phyloP scores from a whole-genome alignment of 306 rosid genomes.

The Prunus fruticosa region DNA sequence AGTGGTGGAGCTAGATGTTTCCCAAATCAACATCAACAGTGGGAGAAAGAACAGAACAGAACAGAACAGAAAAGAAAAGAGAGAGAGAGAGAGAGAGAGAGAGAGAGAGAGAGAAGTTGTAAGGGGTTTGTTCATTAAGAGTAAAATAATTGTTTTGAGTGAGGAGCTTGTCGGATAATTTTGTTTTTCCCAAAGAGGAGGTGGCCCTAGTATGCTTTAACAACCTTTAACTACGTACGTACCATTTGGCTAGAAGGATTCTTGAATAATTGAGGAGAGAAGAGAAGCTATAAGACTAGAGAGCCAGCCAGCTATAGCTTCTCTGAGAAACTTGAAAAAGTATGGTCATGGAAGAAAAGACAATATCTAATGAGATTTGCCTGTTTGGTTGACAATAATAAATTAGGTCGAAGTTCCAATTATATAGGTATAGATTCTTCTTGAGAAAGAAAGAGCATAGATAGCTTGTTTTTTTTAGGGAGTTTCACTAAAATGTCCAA shows the following conservation, averaged over 20 bases:
- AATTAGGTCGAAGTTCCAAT: not conserved
- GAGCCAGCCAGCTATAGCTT: not conserved
- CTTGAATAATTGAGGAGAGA: conserved; percentile 19
- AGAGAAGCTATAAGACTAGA: not conserved
- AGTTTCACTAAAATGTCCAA: no score
- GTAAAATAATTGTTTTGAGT: not conserved
- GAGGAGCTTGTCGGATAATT: not conserved
- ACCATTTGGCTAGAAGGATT: not conserved
- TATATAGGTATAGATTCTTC: not conserved
- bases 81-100: no score
- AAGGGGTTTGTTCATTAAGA: not conserved
- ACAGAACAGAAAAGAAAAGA: no score
- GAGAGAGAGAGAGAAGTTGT: not conserved
- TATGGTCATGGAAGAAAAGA: not conserved
- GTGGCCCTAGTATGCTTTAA: not conserved
- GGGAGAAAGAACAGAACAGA: not conserved
- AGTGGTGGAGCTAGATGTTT: not conserved
- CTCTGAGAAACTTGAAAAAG: conserved; percentile 6
- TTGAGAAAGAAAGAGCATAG: not conserved
- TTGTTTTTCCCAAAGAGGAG: not conserved
- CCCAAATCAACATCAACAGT: not conserved
- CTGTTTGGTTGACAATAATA: not conserved
- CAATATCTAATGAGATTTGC: not conserved
- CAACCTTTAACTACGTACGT: not conserved
- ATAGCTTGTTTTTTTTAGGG: not conserved